phyloP scores from a whole-genome alignment of 176 grass and related monocot species.

The Alloteropsis semialata region DNA sequence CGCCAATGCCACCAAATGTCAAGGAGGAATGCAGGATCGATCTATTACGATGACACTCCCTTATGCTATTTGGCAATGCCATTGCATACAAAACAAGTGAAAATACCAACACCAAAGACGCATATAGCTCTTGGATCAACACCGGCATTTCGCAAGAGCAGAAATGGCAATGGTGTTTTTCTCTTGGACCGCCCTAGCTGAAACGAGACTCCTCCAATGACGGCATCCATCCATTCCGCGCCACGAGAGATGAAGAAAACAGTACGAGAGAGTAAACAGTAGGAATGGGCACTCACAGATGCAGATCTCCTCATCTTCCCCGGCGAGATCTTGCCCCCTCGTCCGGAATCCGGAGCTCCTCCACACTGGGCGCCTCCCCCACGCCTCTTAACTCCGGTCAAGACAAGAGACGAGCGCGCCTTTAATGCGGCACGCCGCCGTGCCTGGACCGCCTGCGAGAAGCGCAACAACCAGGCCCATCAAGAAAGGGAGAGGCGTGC shows the following conservation, averaged over 20 bases:
- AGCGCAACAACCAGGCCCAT: background rate
- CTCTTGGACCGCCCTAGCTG: background rate
- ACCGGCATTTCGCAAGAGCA: background rate
- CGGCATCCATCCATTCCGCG: background rate
- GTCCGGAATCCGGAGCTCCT: background rate
- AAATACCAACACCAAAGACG: background rate
- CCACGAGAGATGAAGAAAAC: background rate
- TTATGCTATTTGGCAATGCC: background rate
- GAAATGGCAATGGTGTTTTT: background rate
- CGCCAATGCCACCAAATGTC: background rate
- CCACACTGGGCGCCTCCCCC: background rate
- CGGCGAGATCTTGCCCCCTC: constrained; percentile 13
- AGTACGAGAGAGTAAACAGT: background rate
- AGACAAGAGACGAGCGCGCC: background rate
- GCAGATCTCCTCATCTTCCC: constrained; percentile 66
- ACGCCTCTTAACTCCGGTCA: background rate
- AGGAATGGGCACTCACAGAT: constrained; percentile 39
- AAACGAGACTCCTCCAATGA: background rate
- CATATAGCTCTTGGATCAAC: background rate
- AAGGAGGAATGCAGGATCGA: constrained; percentile 7
- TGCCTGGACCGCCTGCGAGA: constrained; percentile 10
- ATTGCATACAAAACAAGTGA: background rate
- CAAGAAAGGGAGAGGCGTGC: background rate
- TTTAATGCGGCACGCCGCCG: constrained; percentile 21
- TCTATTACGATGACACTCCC: background rate